These are phyloP conservation scores for Boletus edulis DNA, from an alignment of 768 basidiomycete genomes.

Conservation along the genomic window DNA sequence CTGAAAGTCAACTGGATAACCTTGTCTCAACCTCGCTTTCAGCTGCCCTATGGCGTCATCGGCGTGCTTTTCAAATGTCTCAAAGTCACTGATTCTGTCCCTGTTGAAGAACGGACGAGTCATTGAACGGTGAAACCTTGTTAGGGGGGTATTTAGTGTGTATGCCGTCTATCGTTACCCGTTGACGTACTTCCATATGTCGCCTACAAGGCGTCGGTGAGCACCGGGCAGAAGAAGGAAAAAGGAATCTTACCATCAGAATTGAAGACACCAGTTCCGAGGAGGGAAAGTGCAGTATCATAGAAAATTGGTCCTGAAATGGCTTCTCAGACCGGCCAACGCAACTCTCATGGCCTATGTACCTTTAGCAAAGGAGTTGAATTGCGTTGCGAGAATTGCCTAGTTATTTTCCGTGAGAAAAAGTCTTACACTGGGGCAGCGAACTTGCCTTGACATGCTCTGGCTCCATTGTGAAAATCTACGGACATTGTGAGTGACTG, in stretches of 20 bases:
- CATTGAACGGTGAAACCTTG: conserved; percentile 57
- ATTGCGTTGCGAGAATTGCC: conserved; percentile 46
- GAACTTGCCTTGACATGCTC: conserved; percentile 41
- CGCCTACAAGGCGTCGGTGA: conserved; percentile 32
- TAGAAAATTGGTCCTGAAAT: conserved; percentile 11
- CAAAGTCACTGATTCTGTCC: conserved; percentile 53
- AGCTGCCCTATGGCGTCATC: conserved; percentile 46
- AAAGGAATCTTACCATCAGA: conserved; percentile 41
- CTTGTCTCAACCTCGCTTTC: conserved; percentile 41
- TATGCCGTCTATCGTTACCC: neutral
- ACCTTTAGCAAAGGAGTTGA: conserved; percentile 42
- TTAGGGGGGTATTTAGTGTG: neutral
- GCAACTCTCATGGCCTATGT: conserved; percentile 2
- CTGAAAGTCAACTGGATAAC: conserved; percentile 56
- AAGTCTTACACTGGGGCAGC: neutral
- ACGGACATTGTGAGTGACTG: neutral
- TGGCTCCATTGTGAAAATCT: conserved; percentile 49
- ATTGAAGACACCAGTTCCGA: conserved; percentile 62
- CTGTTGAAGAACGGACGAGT: conserved; percentile 60
- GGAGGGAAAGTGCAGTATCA: conserved; percentile 28
- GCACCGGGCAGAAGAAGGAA: neutral
- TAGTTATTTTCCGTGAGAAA: conserved; percentile 14
- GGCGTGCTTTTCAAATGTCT: conserved; percentile 52
- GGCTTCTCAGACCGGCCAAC: conserved; percentile 21
- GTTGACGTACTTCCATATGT: conserved; percentile 54